Evolutionary conservation across 2,329 filamentous ascomycete genomes (phyloP).

Genomic region (Cryphonectria radicalis): DNA sequence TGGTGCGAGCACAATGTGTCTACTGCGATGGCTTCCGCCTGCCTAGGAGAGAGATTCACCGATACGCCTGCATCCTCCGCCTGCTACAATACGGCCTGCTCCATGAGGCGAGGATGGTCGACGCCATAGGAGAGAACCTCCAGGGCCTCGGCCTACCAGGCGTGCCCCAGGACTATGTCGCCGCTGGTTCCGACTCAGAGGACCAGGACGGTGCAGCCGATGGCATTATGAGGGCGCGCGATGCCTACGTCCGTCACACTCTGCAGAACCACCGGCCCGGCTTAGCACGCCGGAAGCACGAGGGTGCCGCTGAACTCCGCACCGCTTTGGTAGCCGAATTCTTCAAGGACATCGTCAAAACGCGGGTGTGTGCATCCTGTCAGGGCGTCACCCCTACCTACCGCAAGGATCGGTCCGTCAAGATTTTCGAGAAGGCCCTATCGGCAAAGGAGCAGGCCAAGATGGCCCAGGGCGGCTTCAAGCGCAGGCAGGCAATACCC

Average conservation of each 20-base stretch:
- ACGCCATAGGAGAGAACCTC: slow-evolving; percentile 53
- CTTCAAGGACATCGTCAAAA: slow-evolving; percentile 70
- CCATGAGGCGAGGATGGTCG: slow-evolving; percentile 65
- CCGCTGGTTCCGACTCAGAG: slow-evolving; percentile 66
- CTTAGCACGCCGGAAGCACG: slow-evolving; percentile 71
- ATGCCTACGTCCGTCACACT: slow-evolving; percentile 72
- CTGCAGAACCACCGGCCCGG: slow-evolving; percentile 64
- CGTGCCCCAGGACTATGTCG: slow-evolving; percentile 51
- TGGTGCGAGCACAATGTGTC: slow-evolving; percentile 84
- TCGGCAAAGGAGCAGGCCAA: slow-evolving; percentile 74
- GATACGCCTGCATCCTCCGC: slow-evolving; percentile 81
- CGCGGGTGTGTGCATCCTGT: slow-evolving; percentile 70
- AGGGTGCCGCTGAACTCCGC: slow-evolving; percentile 78
- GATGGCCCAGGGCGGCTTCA: slow-evolving; percentile 73
- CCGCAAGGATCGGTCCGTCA: slow-evolving; percentile 88
- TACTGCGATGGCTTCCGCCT: slow-evolving; percentile 90
- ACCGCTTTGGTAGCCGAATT: slow-evolving; percentile 81
- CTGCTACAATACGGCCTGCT: slow-evolving; percentile 85
- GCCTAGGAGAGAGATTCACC: slow-evolving; percentile 74
- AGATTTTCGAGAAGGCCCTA: slow-evolving; percentile 88
- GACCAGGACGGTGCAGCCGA: slow-evolving; percentile 56
- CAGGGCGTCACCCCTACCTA: slow-evolving; percentile 77
- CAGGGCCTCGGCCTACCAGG: slow-evolving; percentile 48
- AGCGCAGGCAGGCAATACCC: slow-evolving; percentile 71
- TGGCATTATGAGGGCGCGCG: slow-evolving; percentile 55